These are phyloP conservation scores for Salvia hispanica DNA, from an alignment of 257 asterid species.

Conservation along the genomic window DNA sequence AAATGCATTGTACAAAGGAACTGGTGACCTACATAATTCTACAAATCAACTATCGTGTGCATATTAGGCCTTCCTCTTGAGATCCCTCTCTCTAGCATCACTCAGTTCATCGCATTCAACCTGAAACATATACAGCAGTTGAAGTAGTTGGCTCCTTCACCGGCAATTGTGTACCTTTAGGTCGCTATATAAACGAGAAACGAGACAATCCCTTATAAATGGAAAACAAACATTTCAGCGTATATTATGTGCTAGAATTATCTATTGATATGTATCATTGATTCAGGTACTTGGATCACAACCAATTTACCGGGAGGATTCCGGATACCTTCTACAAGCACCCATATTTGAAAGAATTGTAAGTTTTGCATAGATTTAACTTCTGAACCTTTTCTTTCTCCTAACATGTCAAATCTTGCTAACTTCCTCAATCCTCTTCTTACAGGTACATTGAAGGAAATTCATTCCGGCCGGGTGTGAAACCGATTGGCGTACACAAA, in stretches of 20 bases:
- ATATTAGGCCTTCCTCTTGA: not conserved
- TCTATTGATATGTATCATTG: too few relatives aligned
- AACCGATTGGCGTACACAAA: conserved; percentile 84
- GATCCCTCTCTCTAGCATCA: too few relatives aligned
- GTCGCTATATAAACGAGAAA: too few relatives aligned
- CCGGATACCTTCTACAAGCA: conserved; percentile 98
- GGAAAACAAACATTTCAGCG: not conserved
- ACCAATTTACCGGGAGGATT: conserved; percentile 88
- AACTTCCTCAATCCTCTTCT: conserved; percentile 16
- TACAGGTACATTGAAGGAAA: conserved; percentile 90
- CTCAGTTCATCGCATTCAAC: not conserved
- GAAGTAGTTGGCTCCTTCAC: not conserved
- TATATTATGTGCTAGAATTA: not conserved
- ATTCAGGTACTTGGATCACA: conserved; percentile 97
- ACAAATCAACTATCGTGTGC: too few relatives aligned
- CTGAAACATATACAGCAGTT: too few relatives aligned
- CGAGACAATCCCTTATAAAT: not conserved
- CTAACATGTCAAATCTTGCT: not conserved
- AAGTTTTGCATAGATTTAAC: conserved; percentile 36
- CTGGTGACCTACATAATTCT: too few relatives aligned
- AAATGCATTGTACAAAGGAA: too few relatives aligned
- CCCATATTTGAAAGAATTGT: conserved; percentile 93
- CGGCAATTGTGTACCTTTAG: not conserved
- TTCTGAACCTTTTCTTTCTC: not conserved
- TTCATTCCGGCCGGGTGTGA: conserved; percentile 84